Evolutionary conservation across 192 early-diverging fungal genomes (phyloP), one percentile per base, ranked within the genome.

Genomic region (Coemansia aciculifera): DNA sequence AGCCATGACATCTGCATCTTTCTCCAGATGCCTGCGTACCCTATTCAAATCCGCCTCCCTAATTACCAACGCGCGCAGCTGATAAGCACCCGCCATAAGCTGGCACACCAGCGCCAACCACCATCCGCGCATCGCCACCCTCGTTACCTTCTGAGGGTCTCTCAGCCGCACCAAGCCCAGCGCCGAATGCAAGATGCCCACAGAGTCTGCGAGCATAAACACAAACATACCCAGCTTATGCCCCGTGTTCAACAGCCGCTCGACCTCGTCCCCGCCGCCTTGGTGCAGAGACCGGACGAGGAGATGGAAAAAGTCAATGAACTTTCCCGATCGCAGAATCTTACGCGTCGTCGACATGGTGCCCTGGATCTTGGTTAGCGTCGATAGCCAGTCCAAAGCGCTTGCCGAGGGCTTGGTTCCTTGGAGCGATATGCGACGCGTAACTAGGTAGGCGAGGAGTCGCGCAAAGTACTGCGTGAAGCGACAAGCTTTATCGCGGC

Each of bases 401-500:
- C 24, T 38, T 17, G 29, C 29, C 27, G 15, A 7, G 24, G 70
- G 8, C 9, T 67, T 64, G 54, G 69, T 73, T 12, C 71, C 79
- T 11, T 27, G 43, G 15, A 38, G 48, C 17, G 59, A 29, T 8
- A 69, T 42, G 27, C 73, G 78, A 15, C 67, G 67, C 12, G 59
- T 49, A 13, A 76, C 19, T 5, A 80, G 32, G 62, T 81, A 93
- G 37, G 84, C 87, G 36, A 91, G 79, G 71, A 95, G 93, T 17
- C 93, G 92, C 10, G 91, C 84, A 73, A 93, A 89, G 84, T 94
- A 95, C 76, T 98, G 96, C 24, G 93, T 86, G 54, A 91, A 84
- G 68, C 94, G 89, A 74, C 89, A 89, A n/a, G 85, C 66, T 68
- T 92, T 91, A 72, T 93, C 92, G 65, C 92, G 90, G 32, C 91